Percentiles rank a stretch among this genome's conserved stretches.
Conservation (phyloP, 352 stramenopile species). For the Globisporangium acanthophoron region DNA sequence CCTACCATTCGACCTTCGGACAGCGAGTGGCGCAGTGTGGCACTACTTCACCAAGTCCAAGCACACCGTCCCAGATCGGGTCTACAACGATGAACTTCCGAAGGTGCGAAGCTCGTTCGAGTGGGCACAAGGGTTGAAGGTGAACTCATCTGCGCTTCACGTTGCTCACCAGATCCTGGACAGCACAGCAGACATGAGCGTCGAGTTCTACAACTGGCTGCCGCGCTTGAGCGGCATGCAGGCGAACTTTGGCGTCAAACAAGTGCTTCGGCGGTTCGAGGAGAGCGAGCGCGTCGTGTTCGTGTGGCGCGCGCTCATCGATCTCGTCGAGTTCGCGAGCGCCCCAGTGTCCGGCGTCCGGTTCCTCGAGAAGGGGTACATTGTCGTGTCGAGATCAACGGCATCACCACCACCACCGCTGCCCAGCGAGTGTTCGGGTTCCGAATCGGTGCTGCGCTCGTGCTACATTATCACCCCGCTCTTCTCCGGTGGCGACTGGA, state of each 20-base stretch:
- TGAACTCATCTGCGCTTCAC: not conserved
- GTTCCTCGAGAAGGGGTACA: conserved; percentile 37
- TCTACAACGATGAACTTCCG: conserved; percentile 20
- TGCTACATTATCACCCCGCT: conserved; percentile 38
- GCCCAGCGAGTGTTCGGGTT: too few species aligned
- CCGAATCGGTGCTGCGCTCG: conserved; percentile 27
- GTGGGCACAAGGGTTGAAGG: too few species aligned
- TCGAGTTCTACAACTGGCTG: conserved; percentile 28
- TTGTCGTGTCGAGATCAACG: conserved; percentile 22
- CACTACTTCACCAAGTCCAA: conserved; percentile 22
- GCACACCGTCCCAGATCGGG: conserved; percentile 19
- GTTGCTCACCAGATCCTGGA: conserved; percentile 19
- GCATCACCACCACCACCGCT: too few species aligned
- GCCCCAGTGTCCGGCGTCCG: conserved; percentile 26
- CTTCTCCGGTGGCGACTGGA: not conserved
- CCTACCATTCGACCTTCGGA: conserved; percentile 22
- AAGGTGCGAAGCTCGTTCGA: too few species aligned
- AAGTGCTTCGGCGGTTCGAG: conserved; percentile 27
- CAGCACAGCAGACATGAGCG: conserved; percentile 22
- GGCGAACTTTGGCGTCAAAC: conserved; percentile 26
- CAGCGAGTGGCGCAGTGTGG: conserved; percentile 25
- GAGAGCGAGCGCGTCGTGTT: conserved; percentile 29
- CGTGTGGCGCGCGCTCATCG: conserved; percentile 31
- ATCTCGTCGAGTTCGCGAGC: conserved; percentile 31
- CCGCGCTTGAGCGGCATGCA: conserved; percentile 1